Conservation (phyloP, 129 eudicot species). For the Chrysanthemum seticuspe region DNA sequence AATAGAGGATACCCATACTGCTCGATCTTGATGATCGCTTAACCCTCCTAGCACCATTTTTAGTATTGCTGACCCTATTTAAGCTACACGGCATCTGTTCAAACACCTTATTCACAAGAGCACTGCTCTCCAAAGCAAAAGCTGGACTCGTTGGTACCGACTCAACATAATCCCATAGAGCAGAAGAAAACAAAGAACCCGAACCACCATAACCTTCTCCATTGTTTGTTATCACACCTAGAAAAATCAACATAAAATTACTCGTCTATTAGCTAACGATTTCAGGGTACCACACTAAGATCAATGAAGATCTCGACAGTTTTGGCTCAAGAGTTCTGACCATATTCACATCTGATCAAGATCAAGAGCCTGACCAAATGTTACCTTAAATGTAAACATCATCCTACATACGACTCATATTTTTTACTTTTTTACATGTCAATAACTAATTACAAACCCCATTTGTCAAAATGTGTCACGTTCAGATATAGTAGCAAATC, state of each 20-base stretch:
- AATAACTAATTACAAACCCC: slow-evolving; percentile 18
- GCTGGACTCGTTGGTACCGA: slow-evolving; percentile 82
- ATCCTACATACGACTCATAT: not conserved
- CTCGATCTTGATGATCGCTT: slow-evolving; percentile 27
- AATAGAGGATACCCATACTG: slow-evolving; percentile 31
- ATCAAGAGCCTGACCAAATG: slow-evolving; percentile 35
- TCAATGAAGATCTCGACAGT: slow-evolving; percentile 52
- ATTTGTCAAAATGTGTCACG: slow-evolving; percentile 7
- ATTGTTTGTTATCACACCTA: slow-evolving; percentile 53
- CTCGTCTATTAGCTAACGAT: slow-evolving; percentile 36
- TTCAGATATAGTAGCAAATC: slow-evolving; percentile 14
- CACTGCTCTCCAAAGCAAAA: slow-evolving; percentile 70
- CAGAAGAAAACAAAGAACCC: slow-evolving; percentile 43
- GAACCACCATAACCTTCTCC: slow-evolving; percentile 40
- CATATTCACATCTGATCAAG: slow-evolving; percentile 64
- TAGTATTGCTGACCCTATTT: slow-evolving; percentile 31
- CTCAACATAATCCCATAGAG: slow-evolving; percentile 52
- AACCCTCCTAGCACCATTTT: slow-evolving; percentile 26
- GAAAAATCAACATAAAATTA: slow-evolving; percentile 26
- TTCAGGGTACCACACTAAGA: slow-evolving; percentile 1
- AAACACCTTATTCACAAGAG: slow-evolving; percentile 55
- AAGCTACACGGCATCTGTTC: slow-evolving; percentile 63
- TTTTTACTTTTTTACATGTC: slow-evolving; percentile 18
- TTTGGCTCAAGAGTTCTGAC: slow-evolving; percentile 64
- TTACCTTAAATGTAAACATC: slow-evolving; percentile 26